These are phyloP conservation scores for Melastoma malabathricum DNA, from an alignment of 345 rosid genomes.

Conservation along the genomic window DNA sequence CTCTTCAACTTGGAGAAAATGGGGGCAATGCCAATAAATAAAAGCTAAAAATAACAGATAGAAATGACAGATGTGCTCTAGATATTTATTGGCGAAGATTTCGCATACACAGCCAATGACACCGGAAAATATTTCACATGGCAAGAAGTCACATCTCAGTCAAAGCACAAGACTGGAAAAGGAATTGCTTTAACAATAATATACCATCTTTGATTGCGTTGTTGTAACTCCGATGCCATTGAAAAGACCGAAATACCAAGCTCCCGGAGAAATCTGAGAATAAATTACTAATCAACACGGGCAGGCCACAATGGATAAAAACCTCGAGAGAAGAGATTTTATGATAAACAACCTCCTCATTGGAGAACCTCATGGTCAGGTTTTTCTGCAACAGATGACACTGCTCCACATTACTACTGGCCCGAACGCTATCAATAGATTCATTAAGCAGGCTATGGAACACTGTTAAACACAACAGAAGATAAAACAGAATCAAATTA, in stretches of 20 bases:
- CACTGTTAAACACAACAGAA: slow-evolving; percentile 7
- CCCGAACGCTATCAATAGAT: slow-evolving; percentile 33
- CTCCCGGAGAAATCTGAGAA: slow-evolving; percentile 73
- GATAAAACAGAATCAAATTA: background rate
- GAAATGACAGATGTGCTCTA: no score
- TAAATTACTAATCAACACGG: slow-evolving; percentile 5
- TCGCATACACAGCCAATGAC: no score
- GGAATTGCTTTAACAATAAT: no score
- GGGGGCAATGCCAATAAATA: no score
- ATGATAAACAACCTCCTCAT: slow-evolving; percentile 51
- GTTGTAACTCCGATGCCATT: slow-evolving; percentile 79
- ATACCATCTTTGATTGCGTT: slow-evolving; percentile 89
- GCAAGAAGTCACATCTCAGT: no score
- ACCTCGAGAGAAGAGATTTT: background rate
- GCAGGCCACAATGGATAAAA: background rate
- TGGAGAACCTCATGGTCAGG: slow-evolving; percentile 48
- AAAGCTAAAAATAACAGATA: no score
- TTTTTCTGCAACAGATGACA: slow-evolving; percentile 84
- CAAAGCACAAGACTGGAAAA: no score
- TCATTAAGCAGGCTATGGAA: slow-evolving; percentile 36
- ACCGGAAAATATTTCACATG: no score
- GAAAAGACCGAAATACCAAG: slow-evolving; percentile 82
- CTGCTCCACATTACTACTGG: slow-evolving; percentile 47
- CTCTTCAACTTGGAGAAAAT: slow-evolving; percentile 2
- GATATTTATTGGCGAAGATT: no score